Conservation (phyloP, 768 basidiomycete genomes). For the Mycena leptocephala region DNA sequence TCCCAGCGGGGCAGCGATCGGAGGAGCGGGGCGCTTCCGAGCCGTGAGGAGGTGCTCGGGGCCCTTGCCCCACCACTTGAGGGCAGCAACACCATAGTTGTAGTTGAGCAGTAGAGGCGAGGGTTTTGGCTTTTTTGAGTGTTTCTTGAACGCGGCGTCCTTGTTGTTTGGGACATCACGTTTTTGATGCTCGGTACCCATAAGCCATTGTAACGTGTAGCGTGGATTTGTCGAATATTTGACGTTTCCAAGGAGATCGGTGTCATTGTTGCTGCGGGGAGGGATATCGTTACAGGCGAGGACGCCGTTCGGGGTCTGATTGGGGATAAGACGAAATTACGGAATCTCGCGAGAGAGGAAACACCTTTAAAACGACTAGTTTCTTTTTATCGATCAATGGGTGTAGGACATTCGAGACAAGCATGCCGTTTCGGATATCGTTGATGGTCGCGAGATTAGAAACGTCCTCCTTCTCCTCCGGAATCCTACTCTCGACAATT, state of each 20-base stretch:
- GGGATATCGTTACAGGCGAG: not conserved
- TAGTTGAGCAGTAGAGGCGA: no score
- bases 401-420: not conserved
- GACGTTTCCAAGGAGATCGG: not conserved
- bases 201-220: conserved; percentile 23
- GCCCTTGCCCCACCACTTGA: no score
- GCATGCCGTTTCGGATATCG: conserved; percentile 9
- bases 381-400: not conserved
- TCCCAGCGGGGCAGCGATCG: not conserved
- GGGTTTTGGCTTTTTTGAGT: not conserved
- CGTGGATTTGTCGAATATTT: not conserved
- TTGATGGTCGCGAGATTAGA: not conserved
- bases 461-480: not conserved
- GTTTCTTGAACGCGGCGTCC: conserved; percentile 27
- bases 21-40: no score
- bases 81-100: no score
- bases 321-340: not conserved
- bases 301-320: conserved; percentile 4
- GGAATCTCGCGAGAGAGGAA: not conserved
- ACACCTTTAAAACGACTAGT: not conserved
- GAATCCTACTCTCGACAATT: not conserved
- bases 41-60: no score
- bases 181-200: not conserved
- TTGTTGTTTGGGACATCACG: not conserved
- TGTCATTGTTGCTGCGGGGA: not conserved